These are phyloP conservation scores for Daedaleopsis nitida DNA, from an alignment of 768 basidiomycete genomes.

Conservation along the genomic window DNA sequence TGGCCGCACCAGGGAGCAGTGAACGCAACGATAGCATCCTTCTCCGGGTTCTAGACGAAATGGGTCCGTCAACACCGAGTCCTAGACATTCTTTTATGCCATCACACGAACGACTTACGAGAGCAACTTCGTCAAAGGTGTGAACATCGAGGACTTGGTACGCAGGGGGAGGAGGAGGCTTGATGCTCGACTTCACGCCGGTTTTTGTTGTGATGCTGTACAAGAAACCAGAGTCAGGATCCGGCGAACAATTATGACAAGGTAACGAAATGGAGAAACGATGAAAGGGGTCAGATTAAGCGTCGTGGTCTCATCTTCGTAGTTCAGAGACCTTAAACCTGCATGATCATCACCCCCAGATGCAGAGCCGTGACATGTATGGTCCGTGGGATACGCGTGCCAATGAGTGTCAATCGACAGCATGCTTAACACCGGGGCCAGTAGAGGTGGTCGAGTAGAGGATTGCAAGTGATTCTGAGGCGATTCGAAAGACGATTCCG, in stretches of 20 bases:
- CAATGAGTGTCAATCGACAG: no score
- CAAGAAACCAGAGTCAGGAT: not conserved
- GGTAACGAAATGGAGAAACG: not conserved
- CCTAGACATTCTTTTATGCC: not conserved
- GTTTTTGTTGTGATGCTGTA: conserved; percentile 72
- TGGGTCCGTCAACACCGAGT: not conserved
- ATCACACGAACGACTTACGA: conserved; percentile 42
- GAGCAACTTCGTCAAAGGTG: conserved; percentile 76
- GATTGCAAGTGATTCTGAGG: no score
- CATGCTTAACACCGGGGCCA: no score
- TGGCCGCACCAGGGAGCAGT: conserved; percentile 92
- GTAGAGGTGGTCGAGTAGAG: no score
- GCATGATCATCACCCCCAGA: conserved; percentile 11
- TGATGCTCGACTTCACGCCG: conserved; percentile 85
- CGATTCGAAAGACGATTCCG: no score
- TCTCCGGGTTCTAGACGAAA: conserved; percentile 54
- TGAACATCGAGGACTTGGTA: conserved; percentile 65
- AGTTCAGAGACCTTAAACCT: conserved; percentile 23
- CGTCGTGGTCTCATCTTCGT: conserved; percentile 10
- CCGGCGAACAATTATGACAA: not conserved
- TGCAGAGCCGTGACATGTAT: not conserved
- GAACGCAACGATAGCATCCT: conserved; percentile 85
- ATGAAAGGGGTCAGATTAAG: conserved; percentile 5
- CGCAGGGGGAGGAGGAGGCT: conserved; percentile 77
- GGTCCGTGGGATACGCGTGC: no score